phyloP scores from a whole-genome alignment of 129 eudicot genomes.

The Deinandra increscens region DNA sequence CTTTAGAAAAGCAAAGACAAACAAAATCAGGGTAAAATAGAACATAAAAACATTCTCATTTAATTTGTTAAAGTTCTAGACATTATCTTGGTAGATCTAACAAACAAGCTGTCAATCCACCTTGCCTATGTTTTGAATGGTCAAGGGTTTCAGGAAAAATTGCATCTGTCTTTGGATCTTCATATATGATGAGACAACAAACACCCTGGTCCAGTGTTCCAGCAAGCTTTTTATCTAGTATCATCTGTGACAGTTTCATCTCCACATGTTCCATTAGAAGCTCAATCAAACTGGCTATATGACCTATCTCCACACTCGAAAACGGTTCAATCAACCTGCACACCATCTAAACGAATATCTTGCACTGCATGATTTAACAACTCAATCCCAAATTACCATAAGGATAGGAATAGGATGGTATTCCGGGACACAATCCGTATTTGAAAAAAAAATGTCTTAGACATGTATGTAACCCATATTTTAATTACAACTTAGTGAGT shows the following conservation, averaged over 20 bases:
- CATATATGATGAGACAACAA: conserved; percentile 70
- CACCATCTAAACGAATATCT: too few relatives aligned
- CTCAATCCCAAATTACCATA: too few relatives aligned
- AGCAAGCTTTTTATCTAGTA: conserved; percentile 74
- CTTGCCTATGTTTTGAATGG: conserved; percentile 63
- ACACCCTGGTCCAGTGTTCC: conserved; percentile 85
- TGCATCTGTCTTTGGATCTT: conserved; percentile 69
- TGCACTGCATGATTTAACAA: too few relatives aligned
- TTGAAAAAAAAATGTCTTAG: too few relatives aligned
- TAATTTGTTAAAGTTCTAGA: conserved; percentile 33
- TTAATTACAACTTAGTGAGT: too few relatives aligned
- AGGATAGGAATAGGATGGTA: too few relatives aligned
- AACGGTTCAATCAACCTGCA: conserved; percentile 88
- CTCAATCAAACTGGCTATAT: conserved; percentile 71
- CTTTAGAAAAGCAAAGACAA: too few relatives aligned
- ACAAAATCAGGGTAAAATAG: too few relatives aligned
- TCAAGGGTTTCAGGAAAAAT: conserved; percentile 72
- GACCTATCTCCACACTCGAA: conserved; percentile 72
- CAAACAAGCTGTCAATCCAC: conserved; percentile 67
- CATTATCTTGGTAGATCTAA: conserved; percentile 65
- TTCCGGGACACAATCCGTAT: too few relatives aligned
- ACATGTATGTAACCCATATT: too few relatives aligned
- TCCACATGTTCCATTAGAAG: conserved; percentile 72
- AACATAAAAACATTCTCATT: background rate
- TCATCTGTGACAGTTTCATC: conserved; percentile 81